Evolutionary conservation across 345 rosid species (phyloP).

Genomic region (Euphorbia pulcherrima): DNA sequence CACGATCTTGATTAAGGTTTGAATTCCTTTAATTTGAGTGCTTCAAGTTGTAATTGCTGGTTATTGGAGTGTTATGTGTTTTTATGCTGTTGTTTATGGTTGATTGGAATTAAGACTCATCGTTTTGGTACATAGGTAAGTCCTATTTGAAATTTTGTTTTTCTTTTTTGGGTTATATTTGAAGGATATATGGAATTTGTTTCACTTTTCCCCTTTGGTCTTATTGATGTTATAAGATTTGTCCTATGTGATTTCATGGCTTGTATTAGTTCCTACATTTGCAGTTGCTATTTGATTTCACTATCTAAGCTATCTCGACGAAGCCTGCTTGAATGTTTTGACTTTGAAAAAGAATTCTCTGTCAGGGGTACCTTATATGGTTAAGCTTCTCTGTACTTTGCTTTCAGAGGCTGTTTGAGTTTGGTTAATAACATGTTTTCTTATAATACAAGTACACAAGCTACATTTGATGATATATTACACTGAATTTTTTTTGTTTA

Average conservation of each 20-base stretch:
- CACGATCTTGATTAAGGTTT: slow-evolving; percentile 81
- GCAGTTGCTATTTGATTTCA: neutral
- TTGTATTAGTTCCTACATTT: neutral
- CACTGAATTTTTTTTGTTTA: no score
- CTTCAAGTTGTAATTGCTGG: neutral
- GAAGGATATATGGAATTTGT: neutral
- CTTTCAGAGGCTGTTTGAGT: neutral
- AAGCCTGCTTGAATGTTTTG: neutral
- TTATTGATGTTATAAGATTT: neutral
- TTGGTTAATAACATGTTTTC: neutral
- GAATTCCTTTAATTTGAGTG: neutral
- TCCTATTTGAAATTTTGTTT: neutral
- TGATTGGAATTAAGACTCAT: neutral
- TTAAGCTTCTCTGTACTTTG: neutral
- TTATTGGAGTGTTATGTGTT: slow-evolving; percentile 16
- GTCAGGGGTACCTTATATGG: no score
- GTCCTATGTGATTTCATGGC: neutral
- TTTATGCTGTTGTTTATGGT: slow-evolving; percentile 34
- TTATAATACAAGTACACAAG: neutral
- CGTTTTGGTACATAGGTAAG: neutral
- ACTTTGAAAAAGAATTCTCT: neutral
- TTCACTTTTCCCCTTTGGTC: neutral
- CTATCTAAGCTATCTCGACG: neutral
- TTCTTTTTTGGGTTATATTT: neutral
- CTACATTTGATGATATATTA: no score